phyloP scores from a whole-genome alignment of 2,329 filamentous ascomycete species.

The Apiospora sp. region DNA sequence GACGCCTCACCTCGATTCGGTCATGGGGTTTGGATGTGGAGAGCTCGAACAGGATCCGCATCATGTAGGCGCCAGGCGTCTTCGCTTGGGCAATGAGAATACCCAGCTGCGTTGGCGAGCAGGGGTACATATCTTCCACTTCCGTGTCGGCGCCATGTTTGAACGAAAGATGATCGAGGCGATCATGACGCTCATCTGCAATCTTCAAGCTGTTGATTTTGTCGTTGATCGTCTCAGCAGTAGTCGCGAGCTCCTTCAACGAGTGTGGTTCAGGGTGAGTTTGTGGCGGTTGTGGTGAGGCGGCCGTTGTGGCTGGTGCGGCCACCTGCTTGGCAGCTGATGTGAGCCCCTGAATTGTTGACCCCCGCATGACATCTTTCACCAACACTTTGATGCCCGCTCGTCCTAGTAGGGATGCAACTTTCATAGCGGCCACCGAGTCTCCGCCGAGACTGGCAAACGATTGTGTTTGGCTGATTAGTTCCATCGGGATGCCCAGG shows the following conservation, averaged over 20 bases:
- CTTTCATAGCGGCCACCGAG: slow-evolving; percentile 28
- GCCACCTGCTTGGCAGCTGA: not conserved
- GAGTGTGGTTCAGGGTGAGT: not conserved
- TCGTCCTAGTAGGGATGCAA: not conserved
- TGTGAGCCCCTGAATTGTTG: slow-evolving; percentile 24
- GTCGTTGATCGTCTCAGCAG: not conserved
- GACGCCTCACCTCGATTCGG: slow-evolving; percentile 1
- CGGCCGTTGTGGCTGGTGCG: not conserved
- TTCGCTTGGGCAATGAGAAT: slow-evolving; percentile 1
- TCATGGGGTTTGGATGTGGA: not conserved
- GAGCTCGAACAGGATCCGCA: slow-evolving; percentile 5
- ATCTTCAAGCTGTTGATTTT: slow-evolving; percentile 2
- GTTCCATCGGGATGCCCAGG: not conserved
- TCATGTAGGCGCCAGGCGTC: slow-evolving; percentile 12
- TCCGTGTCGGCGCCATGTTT: slow-evolving; percentile 18
- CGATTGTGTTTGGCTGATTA: slow-evolving; percentile 21
- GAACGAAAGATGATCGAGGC: slow-evolving; percentile 15
- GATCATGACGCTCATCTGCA: slow-evolving; percentile 1
- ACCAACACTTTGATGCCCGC: slow-evolving; percentile 10
- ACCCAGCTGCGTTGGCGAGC: slow-evolving; percentile 15
- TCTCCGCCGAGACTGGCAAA: slow-evolving; percentile 27
- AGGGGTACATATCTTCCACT: slow-evolving; percentile 18
- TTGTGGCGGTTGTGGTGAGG: slow-evolving; percentile 1
- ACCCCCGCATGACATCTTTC: slow-evolving; percentile 25
- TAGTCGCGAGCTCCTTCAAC: not conserved